Conservation (phyloP, 1,284 basidiomycete species). For the Ceratobasidium sp. region DNA sequence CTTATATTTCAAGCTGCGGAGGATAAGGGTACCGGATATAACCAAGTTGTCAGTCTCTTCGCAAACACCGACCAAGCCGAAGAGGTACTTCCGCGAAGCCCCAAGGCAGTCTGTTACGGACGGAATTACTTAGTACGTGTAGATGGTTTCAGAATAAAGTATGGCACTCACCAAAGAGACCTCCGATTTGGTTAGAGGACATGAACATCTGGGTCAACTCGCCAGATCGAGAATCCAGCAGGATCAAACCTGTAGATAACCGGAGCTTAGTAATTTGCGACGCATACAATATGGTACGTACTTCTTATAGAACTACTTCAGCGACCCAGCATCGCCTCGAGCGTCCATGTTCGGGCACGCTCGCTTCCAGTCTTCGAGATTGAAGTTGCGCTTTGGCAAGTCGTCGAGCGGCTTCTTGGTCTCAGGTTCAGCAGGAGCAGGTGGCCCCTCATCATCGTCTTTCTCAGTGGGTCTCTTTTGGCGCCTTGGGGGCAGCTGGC, state of each 20-base stretch:
- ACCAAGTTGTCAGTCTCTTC: slow-evolving; percentile 82
- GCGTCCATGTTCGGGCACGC: slow-evolving; percentile 98
- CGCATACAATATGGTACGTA: too few species aligned
- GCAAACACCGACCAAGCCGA: slow-evolving; percentile 93
- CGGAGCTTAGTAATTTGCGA: too few species aligned
- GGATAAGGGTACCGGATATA: slow-evolving; percentile 84
- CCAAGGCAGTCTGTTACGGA: slow-evolving; percentile 81
- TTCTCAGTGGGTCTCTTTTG: slow-evolving; percentile 69
- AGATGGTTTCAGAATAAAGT: background rate
- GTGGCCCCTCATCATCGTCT: slow-evolving; percentile 77
- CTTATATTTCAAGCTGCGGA: slow-evolving; percentile 73
- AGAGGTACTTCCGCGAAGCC: slow-evolving; percentile 94
- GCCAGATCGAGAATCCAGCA: slow-evolving; percentile 52
- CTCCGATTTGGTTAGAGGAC: slow-evolving; percentile 91
- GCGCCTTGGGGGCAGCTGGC: slow-evolving; percentile 71
- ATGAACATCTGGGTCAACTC: slow-evolving; percentile 78
- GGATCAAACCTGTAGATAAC: slow-evolving; percentile 80
- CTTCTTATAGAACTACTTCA: slow-evolving; percentile 95
- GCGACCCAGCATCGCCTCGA: slow-evolving; percentile 76
- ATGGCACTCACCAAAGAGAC: slow-evolving; percentile 78
- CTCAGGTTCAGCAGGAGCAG: slow-evolving; percentile 77
- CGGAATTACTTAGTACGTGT: too few species aligned
- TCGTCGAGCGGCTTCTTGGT: slow-evolving; percentile 94
- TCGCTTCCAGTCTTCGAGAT: slow-evolving; percentile 98
- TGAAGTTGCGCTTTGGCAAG: slow-evolving; percentile 92